A percentile compares a stretch with the other conserved stretches of the same genome.
Conservation (phyloP, 75 land plant genomes). For the Chamaecyparis obtusa region DNA sequence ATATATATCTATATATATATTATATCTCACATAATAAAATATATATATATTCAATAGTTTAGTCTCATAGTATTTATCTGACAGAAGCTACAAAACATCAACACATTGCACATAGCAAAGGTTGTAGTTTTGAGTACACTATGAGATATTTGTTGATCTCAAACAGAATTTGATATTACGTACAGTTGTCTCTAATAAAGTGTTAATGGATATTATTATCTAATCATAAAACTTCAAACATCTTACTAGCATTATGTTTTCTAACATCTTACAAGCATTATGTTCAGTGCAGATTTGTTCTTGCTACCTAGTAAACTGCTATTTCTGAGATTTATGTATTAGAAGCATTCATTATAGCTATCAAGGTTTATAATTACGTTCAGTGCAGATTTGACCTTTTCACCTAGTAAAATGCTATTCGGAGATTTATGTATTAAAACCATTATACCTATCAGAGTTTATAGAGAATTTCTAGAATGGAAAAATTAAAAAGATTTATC, state of each 20-base stretch:
- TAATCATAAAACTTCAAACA: not conserved
- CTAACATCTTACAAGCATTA: not conserved
- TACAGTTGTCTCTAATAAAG: not conserved
- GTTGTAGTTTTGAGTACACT: not conserved
- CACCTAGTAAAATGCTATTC: not conserved
- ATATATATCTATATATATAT: too few species aligned
- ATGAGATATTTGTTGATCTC: not conserved
- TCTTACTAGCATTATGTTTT: slow-evolving; percentile 4
- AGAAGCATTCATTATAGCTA: not conserved
- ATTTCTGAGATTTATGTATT: not conserved
- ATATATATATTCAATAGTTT: too few species aligned
- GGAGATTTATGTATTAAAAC: not conserved
- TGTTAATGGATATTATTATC: not conserved
- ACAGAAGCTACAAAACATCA: too few species aligned
- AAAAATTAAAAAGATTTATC: not conserved
- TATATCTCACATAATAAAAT: too few species aligned
- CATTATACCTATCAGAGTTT: not conserved
- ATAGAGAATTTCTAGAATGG: not conserved
- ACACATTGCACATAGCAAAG: not conserved
- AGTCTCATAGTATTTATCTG: too few species aligned
- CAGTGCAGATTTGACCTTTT: too few species aligned
- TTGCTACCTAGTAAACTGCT: not conserved
- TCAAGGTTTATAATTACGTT: not conserved
- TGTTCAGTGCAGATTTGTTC: not conserved
- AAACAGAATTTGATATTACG: not conserved